phyloP scores from a whole-genome alignment of 805 yeast species.

The Pichia exigua region DNA sequence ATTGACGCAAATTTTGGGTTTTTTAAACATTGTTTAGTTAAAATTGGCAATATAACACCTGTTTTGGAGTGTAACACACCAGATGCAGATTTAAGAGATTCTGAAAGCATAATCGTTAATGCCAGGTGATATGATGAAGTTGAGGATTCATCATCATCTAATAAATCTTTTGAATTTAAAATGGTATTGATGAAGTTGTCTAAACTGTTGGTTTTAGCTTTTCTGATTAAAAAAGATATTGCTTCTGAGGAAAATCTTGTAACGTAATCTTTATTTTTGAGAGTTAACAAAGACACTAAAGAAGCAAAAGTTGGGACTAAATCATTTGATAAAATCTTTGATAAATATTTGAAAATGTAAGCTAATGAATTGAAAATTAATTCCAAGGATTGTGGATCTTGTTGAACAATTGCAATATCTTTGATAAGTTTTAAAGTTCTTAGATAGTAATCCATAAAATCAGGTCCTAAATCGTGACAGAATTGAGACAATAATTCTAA shows the following conservation, averaged over 20 bases:
- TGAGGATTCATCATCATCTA: constrained; percentile 20
- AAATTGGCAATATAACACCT: constrained; percentile 36
- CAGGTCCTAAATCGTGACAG: constrained; percentile 88
- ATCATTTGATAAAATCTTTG: constrained; percentile 55
- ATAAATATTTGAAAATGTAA: constrained; percentile 79
- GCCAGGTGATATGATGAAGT: constrained; percentile 48
- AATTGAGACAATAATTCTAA: constrained; percentile 77
- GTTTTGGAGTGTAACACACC: constrained; percentile 73
- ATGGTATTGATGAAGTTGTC: constrained; percentile 35
- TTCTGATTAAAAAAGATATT: constrained; percentile 71
- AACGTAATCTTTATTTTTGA: constrained; percentile 52
- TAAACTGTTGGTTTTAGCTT: constrained; percentile 45
- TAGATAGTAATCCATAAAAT: constrained; percentile 62
- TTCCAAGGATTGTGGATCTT: constrained; percentile 60
- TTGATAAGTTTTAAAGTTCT: constrained; percentile 44
- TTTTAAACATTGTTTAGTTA: constrained; percentile 18
- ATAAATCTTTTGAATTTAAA: constrained; percentile 25
- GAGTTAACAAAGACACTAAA: constrained; percentile 55
- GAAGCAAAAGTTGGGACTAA: constrained; percentile 60
- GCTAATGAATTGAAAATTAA: constrained; percentile 82
- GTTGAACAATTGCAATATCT: constrained; percentile 39
- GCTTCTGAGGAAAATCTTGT: constrained; percentile 88
- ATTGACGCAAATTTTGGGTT: constrained; percentile 31
- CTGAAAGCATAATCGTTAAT: constrained; percentile 55
- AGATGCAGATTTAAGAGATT: constrained; percentile 64